A percentile compares a stretch with the other conserved stretches of the same genome.
Conservation (phyloP, 2,329 filamentous ascomycete genomes). For the Trichoderma semiorbis region DNA sequence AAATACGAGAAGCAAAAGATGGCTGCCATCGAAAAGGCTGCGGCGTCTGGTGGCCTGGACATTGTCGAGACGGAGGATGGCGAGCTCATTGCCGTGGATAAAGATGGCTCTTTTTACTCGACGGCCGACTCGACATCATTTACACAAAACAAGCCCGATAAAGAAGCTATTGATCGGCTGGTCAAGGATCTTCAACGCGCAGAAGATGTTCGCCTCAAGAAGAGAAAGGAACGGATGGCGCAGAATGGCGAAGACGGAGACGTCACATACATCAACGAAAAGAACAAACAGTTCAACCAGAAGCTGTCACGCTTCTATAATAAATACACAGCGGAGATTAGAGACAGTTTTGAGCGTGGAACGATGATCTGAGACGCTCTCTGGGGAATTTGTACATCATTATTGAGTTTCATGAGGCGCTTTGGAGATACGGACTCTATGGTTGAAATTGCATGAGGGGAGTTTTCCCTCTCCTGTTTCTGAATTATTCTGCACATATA, state of each 20-base stretch:
- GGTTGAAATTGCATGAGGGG: background rate
- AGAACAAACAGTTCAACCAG: conserved; percentile 99
- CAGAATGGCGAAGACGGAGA: conserved; percentile 82
- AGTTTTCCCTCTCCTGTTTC: background rate
- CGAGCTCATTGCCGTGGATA: conserved; percentile 90
- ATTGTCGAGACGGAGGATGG: conserved; percentile 95
- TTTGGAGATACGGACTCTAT: background rate
- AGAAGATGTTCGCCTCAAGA: conserved; percentile 82
- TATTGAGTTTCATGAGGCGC: background rate
- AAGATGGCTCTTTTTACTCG: conserved; percentile 85
- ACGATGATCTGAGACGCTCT: conserved; percentile 70
- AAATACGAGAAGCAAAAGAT: conserved; percentile 86
- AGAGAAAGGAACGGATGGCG: conserved; percentile 73
- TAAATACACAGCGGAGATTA: conserved; percentile 95
- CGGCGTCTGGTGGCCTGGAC: conserved; percentile 78
- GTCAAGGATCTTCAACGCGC: conserved; percentile 84
- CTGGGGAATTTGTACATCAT: background rate
- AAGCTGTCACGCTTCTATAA: conserved; percentile 96
- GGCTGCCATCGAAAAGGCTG: conserved; percentile 78
- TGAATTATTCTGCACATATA: conserved; percentile 25
- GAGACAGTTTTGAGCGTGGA: conserved; percentile 95
- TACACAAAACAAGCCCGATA: conserved; percentile 79
- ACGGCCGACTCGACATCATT: conserved; percentile 80
- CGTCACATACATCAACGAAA: conserved; percentile 98
- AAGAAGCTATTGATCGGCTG: conserved; percentile 80